Evolutionary conservation across 225 moss, liverwort and hornwort genomes (phyloP).

Genomic region (Sphagnum tenellum): DNA sequence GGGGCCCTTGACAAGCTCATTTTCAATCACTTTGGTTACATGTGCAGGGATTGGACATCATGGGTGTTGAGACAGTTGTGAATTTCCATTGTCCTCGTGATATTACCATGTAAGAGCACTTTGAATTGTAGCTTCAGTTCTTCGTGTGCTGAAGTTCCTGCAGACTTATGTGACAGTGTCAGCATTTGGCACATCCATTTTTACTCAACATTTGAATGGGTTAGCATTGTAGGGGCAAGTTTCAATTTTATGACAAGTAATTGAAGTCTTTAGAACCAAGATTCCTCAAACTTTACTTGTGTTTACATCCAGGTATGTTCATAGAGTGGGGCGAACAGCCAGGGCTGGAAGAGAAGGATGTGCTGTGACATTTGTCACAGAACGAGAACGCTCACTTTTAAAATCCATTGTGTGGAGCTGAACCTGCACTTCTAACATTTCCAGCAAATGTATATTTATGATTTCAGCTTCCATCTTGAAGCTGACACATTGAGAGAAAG

Average conservation of each 20-base stretch:
- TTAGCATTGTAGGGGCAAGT: background rate
- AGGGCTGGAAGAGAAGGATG: slow-evolving; percentile 94
- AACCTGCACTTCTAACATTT: too few relatives aligned
- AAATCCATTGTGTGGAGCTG: slow-evolving; percentile 54
- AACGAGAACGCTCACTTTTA: slow-evolving; percentile 71
- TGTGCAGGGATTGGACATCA: slow-evolving; percentile 80
- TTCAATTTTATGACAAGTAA: background rate
- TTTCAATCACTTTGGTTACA: background rate
- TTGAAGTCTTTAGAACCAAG: slow-evolving; percentile 5
- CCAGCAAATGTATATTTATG: too few relatives aligned
- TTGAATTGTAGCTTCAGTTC: too few relatives aligned
- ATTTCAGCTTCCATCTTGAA: too few relatives aligned
- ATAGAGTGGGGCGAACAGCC: slow-evolving; percentile 95
- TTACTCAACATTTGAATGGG: background rate
- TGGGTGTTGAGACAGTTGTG: slow-evolving; percentile 90
- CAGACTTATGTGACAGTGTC: too few relatives aligned
- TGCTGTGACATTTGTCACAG: slow-evolving; percentile 79
- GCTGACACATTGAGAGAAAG: background rate
- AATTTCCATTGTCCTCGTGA: slow-evolving; percentile 91
- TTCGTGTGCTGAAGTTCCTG: too few relatives aligned
- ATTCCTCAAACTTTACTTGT: slow-evolving; percentile 8
- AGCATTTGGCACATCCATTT: too few relatives aligned
- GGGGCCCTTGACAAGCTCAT: background rate
- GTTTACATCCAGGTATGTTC: slow-evolving; percentile 65
- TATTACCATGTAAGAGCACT: slow-evolving; percentile 69